Evolutionary conservation across 2,329 filamentous ascomycete species (phyloP).

Genomic region (Davidsoniella eucalypti): DNA sequence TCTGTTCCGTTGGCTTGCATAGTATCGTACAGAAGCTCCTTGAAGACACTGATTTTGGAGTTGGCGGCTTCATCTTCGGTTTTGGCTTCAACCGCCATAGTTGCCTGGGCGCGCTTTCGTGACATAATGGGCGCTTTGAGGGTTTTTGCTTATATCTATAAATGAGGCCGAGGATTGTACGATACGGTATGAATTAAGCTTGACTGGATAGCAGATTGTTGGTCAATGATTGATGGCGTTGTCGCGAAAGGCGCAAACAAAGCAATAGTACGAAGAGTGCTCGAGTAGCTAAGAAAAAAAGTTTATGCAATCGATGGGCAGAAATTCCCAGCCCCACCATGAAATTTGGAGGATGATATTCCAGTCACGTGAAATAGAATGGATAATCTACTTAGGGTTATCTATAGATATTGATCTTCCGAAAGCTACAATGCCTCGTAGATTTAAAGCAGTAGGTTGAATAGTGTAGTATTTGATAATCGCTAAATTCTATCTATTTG

Average conservation of each 20-base stretch:
- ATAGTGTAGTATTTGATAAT: too few species aligned
- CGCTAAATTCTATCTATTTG: too few species aligned
- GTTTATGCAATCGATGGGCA: neutral
- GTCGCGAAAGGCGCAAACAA: neutral
- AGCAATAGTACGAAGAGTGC: too few species aligned
- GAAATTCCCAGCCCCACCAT: too few species aligned
- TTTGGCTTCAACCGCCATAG: slow-evolving; percentile 1
- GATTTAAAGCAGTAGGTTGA: too few species aligned
- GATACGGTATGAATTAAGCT: neutral
- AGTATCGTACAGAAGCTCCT: slow-evolving; percentile 39
- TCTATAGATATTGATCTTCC: too few species aligned
- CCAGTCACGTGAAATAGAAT: too few species aligned
- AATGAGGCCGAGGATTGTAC: neutral
- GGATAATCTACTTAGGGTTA: too few species aligned
- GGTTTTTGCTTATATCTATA: neutral
- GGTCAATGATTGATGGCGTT: neutral
- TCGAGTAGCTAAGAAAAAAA: slow-evolving; percentile 1
- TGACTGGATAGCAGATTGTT: too few species aligned
- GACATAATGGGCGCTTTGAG: slow-evolving; percentile 3
- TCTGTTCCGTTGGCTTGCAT: slow-evolving; percentile 33
- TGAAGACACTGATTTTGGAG: slow-evolving; percentile 33
- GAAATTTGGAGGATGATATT: too few species aligned
- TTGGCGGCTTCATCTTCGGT: slow-evolving; percentile 13
- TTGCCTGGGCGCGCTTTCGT: slow-evolving; percentile 4
- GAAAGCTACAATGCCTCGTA: too few species aligned